Evolutionary conservation across 1,284 basidiomycete genomes (phyloP).

Genomic region (Marasmius tenuissimus): DNA sequence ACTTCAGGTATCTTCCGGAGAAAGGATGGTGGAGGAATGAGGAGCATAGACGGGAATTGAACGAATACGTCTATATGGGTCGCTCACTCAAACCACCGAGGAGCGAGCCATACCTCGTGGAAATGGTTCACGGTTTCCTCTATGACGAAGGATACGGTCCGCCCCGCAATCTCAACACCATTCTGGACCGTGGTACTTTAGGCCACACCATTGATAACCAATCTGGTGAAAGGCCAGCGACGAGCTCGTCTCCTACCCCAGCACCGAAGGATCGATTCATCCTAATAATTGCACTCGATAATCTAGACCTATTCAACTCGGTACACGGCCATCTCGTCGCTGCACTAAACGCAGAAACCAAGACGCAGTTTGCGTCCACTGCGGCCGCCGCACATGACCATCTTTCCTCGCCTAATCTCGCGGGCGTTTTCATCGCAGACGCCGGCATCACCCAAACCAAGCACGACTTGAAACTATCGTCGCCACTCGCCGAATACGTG

Average conservation of each 20-base stretch:
- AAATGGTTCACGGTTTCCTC: neutral
- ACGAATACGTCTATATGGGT: neutral
- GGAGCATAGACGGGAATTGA: neutral
- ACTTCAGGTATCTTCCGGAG: neutral
- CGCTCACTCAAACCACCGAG: neutral
- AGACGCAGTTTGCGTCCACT: neutral
- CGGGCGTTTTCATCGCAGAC: constrained; percentile 29
- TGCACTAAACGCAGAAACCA: neutral
- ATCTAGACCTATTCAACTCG: no score
- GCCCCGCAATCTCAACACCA: neutral
- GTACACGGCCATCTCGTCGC: no score
- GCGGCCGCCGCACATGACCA: constrained; percentile 17
- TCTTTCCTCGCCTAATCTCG: constrained; percentile 21
- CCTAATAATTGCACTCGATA: neutral
- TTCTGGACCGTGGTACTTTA: neutral
- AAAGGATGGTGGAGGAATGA: constrained; percentile 3
- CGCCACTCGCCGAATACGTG: constrained; percentile 24
- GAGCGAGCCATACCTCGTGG: neutral
- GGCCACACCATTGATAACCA: neutral
- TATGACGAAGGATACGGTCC: neutral
- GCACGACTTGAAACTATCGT: constrained; percentile 19
- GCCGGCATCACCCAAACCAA: constrained; percentile 19
- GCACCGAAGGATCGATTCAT: neutral
- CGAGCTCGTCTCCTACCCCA: neutral
- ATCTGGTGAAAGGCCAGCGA: neutral